These are phyloP conservation scores for Nothophaeocryptopus gaeumannii DNA, from an alignment of 2,329 filamentous ascomycete species.

Conservation along the genomic window DNA sequence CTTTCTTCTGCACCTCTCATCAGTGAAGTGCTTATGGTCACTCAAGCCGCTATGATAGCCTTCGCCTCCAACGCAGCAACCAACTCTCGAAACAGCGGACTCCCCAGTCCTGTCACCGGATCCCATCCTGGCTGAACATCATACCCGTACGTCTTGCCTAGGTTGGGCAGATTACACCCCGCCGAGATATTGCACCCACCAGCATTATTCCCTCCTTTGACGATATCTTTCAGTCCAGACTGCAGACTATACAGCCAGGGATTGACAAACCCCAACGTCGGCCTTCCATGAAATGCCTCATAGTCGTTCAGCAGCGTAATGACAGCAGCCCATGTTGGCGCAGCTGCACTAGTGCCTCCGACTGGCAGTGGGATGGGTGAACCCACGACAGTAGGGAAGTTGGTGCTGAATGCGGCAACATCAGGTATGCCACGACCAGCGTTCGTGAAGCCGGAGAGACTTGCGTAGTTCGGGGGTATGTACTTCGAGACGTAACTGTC, in stretches of 20 bases:
- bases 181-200: conserved; percentile 17
- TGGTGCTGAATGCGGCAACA: conserved; percentile 46
- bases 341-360: conserved; percentile 50
- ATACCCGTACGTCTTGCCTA: conserved; percentile 12
- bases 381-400: conserved; percentile 38
- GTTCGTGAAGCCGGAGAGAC: conserved; percentile 41
- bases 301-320: conserved; percentile 63
- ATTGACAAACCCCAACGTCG: conserved; percentile 50
- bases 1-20: no score
- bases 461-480: conserved; percentile 38
- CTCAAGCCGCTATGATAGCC: no score
- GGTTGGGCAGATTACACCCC: conserved; percentile 12
- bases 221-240: conserved; percentile 50
- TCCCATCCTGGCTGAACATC: conserved; percentile 21
- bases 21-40: no score
- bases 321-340: conserved; percentile 58
- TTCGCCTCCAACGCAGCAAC: conserved; percentile 12
- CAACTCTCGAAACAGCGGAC: conserved; percentile 16
- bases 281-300: conserved; percentile 49
- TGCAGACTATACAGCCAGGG: conserved; percentile 56
- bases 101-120: conserved; percentile 23
- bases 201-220: conserved; percentile 32
- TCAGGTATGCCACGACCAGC: conserved; percentile 45
- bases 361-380: conserved; percentile 27
- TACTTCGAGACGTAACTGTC: conserved; percentile 39